Conservation (phyloP, 345 rosid species). For the Populus alba region DNA sequence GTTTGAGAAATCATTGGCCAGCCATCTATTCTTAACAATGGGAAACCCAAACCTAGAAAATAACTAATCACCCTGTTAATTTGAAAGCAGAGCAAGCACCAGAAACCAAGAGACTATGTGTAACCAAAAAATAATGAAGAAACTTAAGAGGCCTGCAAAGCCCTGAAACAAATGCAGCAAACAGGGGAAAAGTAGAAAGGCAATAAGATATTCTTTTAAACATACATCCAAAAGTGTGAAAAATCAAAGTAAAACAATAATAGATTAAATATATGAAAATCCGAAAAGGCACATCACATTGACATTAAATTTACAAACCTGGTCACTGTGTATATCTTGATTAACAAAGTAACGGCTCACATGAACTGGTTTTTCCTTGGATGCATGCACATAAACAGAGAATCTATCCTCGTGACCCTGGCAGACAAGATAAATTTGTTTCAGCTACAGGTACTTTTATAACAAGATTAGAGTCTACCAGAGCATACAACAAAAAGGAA, state of each 20-base stretch:
- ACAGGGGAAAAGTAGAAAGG: neutral
- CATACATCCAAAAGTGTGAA: neutral
- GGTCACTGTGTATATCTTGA: conserved; percentile 67
- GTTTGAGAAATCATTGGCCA: neutral
- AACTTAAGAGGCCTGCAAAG: neutral
- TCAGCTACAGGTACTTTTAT: neutral
- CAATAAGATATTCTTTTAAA: neutral
- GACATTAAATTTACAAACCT: conserved; percentile 36
- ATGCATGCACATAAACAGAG: conserved; percentile 77
- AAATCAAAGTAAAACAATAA: neutral
- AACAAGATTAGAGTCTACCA: neutral
- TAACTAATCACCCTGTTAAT: neutral
- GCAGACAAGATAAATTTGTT: conserved; percentile 10
- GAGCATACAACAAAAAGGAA: neutral
- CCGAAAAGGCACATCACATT: neutral
- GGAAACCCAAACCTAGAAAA: neutral
- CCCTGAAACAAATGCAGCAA: neutral
- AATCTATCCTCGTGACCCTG: conserved; percentile 87
- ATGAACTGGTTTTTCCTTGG: conserved; percentile 67
- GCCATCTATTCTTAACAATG: neutral
- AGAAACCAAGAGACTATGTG: neutral
- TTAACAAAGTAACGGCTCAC: conserved; percentile 68
- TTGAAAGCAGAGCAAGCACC: neutral
- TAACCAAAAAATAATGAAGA: neutral
- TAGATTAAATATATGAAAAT: conserved; percentile 3